Evolutionary conservation across 257 asterid species (phyloP), one percentile per base, ranked within the genome.

Genomic region (Scutellaria baicalensis): DNA sequence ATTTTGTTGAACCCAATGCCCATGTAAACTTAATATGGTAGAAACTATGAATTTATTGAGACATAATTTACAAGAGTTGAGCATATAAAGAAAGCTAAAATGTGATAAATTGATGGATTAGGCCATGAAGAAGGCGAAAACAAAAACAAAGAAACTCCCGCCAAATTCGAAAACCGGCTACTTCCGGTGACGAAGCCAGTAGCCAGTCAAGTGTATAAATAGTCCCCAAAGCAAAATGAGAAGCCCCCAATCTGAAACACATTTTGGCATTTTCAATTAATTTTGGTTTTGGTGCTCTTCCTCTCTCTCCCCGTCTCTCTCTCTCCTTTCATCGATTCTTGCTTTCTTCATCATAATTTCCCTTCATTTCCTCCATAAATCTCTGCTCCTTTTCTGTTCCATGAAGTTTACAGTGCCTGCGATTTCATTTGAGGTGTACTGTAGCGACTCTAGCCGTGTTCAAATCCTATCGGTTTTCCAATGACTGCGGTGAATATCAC

Each of bases 401-500:
- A 72, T 77, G 78, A 79, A 71, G 73, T 69, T 69, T 70, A 21
- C 42, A 43, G 42, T 33, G 42, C 66, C n/a, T 49, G 62, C 38
- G 40, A 33, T 58, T 73, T 66, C 44, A 51, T 51, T 21, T 9
- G 50, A 31, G 13, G 52, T 59, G 71, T 52, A 60, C 64, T 71
- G 17, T 10, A 52, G 66, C 67, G 48, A 45, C 67, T 65, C 75
- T 27, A 54, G 11, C 59, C 48, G 31, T 68, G 33, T 14, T 3
- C 7, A 20, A 31, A 63, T 60, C 58, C 35, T 11, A 43, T 20
- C 72, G 68, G 23, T 69, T 50, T 18, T 68, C 72, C 69, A 65
- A 93, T 93, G 99, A 91, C 93, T 81, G 97, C 96, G 47, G 95
- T 93, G 71, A 91, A 89, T 81, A 84, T 93, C 49, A 89, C 96